Percentiles rank a stretch among this genome's conserved stretches.
phyloP scores from a whole-genome alignment of 2,329 filamentous ascomycete genomes.

The Trichoderma citrinoviride region DNA sequence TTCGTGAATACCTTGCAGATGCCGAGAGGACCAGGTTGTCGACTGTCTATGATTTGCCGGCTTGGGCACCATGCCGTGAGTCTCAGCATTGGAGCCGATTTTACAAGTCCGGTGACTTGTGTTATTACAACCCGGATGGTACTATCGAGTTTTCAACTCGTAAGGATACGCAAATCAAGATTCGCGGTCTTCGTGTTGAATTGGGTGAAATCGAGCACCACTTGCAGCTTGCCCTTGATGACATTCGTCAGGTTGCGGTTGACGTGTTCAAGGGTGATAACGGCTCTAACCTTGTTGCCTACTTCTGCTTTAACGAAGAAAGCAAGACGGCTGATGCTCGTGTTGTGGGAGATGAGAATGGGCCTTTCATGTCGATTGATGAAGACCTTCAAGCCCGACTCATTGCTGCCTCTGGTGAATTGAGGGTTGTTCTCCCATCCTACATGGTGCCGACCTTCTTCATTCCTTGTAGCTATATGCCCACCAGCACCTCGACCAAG shows the following conservation, averaged over 20 bases:
- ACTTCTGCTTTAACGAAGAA: conserved; percentile 7
- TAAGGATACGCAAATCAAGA: conserved; percentile 19
- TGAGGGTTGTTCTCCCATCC: not conserved
- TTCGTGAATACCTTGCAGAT: conserved; percentile 15
- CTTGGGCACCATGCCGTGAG: conserved; percentile 5
- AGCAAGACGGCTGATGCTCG: not conserved
- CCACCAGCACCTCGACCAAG: conserved; percentile 5
- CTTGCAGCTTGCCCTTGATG: conserved; percentile 3
- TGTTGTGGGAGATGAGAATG: not conserved
- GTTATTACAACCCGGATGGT: conserved; percentile 13
- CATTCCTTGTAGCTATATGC: conserved; percentile 14
- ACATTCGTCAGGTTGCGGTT: not conserved
- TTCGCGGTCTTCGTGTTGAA: conserved; percentile 18
- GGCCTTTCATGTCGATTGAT: conserved; percentile 18
- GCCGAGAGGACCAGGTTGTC: not conserved
- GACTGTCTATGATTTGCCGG: not conserved
- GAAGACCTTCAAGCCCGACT: conserved; percentile 19
- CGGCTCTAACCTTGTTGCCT: conserved; percentile 11
- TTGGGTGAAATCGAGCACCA: conserved; percentile 16
- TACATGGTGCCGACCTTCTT: conserved; percentile 20
- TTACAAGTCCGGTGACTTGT: conserved; percentile 9
- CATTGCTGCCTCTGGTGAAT: conserved; percentile 1
- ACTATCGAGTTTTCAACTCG: conserved; percentile 6
- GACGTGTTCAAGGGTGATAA: not conserved
- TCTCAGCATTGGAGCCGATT: conserved; percentile 3